phyloP scores from a whole-genome alignment of 2,329 filamentous ascomycete species.

The Penicillium digitatum region DNA sequence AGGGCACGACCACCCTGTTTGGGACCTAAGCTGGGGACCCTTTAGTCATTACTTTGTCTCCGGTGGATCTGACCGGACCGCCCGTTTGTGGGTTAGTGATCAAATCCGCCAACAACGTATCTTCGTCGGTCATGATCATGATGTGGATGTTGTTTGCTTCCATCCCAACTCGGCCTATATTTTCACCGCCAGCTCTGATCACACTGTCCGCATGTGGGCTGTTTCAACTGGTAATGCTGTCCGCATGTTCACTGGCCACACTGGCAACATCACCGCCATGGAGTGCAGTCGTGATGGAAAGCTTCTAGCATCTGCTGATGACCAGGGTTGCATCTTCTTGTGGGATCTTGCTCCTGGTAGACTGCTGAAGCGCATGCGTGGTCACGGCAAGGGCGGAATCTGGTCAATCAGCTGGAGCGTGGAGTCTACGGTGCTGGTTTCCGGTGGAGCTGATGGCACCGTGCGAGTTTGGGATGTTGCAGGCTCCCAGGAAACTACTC shows the following conservation, averaged over 20 bases:
- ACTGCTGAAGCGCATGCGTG: slow-evolving; percentile 85
- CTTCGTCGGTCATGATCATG: slow-evolving; percentile 86
- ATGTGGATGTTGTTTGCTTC: slow-evolving; percentile 88
- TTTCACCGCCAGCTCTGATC: slow-evolving; percentile 89
- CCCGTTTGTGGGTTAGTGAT: slow-evolving; percentile 87
- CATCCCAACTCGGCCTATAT: slow-evolving; percentile 92
- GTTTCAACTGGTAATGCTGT: slow-evolving; percentile 83
- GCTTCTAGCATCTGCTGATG: slow-evolving; percentile 84
- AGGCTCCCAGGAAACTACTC: slow-evolving; percentile 58
- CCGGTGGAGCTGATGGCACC: slow-evolving; percentile 85
- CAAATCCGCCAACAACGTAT: slow-evolving; percentile 84
- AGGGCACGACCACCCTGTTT: slow-evolving; percentile 83
- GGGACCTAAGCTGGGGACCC: slow-evolving; percentile 83
- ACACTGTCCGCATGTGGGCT: slow-evolving; percentile 96
- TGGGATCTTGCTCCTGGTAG: slow-evolving; percentile 90
- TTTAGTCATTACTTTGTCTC: slow-evolving; percentile 94
- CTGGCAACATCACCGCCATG: slow-evolving; percentile 77
- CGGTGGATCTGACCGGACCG: slow-evolving; percentile 82
- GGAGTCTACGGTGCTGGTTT: slow-evolving; percentile 85
- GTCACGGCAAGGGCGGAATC: slow-evolving; percentile 88
- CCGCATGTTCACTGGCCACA: slow-evolving; percentile 87
- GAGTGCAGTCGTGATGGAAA: slow-evolving; percentile 85
- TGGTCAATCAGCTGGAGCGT: slow-evolving; percentile 91
- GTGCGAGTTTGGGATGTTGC: slow-evolving; percentile 92
- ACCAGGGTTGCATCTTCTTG: slow-evolving; percentile 82